phyloP scores from a whole-genome alignment of 805 yeast species.

The Kurtzmaniella fragi region DNA sequence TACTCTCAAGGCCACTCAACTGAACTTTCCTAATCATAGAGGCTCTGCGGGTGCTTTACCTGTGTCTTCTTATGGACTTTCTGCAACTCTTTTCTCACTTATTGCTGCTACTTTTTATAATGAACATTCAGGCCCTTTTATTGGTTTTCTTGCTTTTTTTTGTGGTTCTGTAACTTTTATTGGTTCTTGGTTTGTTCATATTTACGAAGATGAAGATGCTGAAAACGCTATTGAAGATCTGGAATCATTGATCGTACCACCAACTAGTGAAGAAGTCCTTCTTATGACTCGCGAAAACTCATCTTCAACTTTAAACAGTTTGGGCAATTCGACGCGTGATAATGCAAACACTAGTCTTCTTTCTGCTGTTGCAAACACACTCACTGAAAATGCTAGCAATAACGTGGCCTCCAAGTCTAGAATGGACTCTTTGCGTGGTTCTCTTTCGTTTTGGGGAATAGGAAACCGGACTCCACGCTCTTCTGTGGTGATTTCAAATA shows the following conservation, averaged over 20 bases:
- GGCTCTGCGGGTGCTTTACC: conserved; percentile 70
- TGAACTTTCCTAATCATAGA: conserved; percentile 66
- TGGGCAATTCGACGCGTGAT: neutral
- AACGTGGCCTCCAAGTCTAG: neutral
- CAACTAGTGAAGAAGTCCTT: conserved; percentile 2
- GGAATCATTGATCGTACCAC: conserved; percentile 14
- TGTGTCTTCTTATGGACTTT: conserved; percentile 63
- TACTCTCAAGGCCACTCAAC: conserved; percentile 47
- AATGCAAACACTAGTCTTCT: neutral
- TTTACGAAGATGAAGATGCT: conserved; percentile 23
- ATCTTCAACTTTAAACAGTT: neutral
- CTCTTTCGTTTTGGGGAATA: conserved; percentile 37
- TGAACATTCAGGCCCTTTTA: conserved; percentile 49
- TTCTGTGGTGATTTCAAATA: conserved; percentile 5
- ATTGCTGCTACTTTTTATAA: conserved; percentile 50
- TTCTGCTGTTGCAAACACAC: neutral
- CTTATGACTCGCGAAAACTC: conserved; percentile 4
- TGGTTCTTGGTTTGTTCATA: conserved; percentile 42
- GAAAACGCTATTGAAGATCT: conserved; percentile 10
- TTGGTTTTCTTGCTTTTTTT: conserved; percentile 49
- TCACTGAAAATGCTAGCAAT: too few species aligned
- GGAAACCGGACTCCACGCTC: conserved; percentile 27
- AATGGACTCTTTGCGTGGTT: conserved; percentile 21
- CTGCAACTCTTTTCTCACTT: conserved; percentile 61
- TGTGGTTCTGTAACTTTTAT: conserved; percentile 44